These are phyloP conservation scores for Colletotrichum paranaense DNA, from an alignment of 2,329 filamentous ascomycete genomes.

Conservation along the genomic window DNA sequence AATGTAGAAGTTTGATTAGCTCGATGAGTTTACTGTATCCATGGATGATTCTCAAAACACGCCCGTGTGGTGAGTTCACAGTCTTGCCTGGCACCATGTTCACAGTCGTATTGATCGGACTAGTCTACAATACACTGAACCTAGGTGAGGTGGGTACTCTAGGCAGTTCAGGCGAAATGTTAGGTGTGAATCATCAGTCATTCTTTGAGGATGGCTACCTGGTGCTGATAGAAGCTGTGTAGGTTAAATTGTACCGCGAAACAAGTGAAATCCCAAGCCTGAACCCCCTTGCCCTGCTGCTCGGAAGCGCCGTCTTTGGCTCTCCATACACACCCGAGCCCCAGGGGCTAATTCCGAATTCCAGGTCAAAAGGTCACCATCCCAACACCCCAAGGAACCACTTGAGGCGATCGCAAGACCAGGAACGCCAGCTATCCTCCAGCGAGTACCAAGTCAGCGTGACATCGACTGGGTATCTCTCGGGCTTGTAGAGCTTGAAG, in stretches of 20 bases:
- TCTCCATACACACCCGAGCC: not conserved
- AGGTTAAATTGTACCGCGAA: slow-evolving; percentile 31
- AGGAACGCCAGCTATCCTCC: slow-evolving; percentile 6
- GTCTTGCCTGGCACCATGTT: no score
- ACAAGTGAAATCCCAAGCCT: slow-evolving; percentile 18
- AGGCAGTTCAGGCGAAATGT: not conserved
- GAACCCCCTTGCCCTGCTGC: not conserved
- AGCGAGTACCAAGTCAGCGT: slow-evolving; percentile 5
- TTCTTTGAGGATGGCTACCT: slow-evolving; percentile 28
- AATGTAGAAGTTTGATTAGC: no score
- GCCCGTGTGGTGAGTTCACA: no score
- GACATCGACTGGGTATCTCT: slow-evolving; percentile 16
- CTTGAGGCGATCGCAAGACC: not conserved
- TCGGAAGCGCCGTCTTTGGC: no score
- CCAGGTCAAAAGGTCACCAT: not conserved
- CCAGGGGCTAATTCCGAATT: not conserved
- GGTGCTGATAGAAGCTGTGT: slow-evolving; percentile 25
- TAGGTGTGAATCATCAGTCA: slow-evolving; percentile 27
- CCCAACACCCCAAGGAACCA: not conserved
- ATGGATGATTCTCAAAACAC: no score
- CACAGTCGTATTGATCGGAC: not conserved
- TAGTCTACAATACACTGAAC: no score
- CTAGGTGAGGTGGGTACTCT: not conserved
- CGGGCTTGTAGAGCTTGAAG: slow-evolving; percentile 38
- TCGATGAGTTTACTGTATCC: no score